phyloP scores from a whole-genome alignment of 305 asterid genomes.

The Ilex paraguariensis region DNA sequence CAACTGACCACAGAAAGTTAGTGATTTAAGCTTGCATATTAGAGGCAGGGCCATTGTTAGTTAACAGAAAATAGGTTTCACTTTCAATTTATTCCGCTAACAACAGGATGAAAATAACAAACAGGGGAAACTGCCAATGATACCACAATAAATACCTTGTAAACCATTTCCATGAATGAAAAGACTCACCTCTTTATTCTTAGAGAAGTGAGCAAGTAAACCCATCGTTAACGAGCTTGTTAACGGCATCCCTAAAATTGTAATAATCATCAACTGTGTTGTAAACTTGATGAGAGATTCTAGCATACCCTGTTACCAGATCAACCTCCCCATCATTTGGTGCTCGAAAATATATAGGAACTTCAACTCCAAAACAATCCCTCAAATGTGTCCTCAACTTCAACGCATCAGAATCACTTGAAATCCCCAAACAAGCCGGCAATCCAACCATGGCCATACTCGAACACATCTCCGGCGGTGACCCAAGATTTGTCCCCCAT shows the following conservation, averaged over 20 bases:
- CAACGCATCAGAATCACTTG: slow-evolving; percentile 42
- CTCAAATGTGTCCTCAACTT: slow-evolving; percentile 65
- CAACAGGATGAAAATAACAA: no score
- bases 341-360: slow-evolving; percentile 58
- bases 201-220: slow-evolving; percentile 40
- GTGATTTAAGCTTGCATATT: no score
- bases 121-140: not conserved
- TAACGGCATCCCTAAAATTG: slow-evolving; percentile 68
- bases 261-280: slow-evolving; percentile 59
- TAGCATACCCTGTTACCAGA: slow-evolving; percentile 61
- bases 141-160: not conserved
- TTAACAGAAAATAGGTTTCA: no score
- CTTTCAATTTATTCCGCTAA: no score
- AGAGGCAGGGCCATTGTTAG: no score
- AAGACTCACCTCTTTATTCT: slow-evolving; percentile 15
- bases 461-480: slow-evolving; percentile 66
- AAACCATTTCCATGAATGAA: not conserved
- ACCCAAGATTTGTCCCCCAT: slow-evolving; percentile 74
- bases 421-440: slow-evolving; percentile 62
- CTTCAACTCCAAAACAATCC: slow-evolving; percentile 54
- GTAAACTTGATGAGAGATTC: slow-evolving; percentile 91
- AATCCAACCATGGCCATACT: slow-evolving; percentile 93
- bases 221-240: slow-evolving; percentile 45
- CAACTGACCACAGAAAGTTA: no score
- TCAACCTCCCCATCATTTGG: slow-evolving; percentile 47